Evolutionary conservation across 2,329 filamentous ascomycete genomes (phyloP), one percentile per base, ranked within the genome.

Genomic region (Cladosporium cucumerinum): DNA sequence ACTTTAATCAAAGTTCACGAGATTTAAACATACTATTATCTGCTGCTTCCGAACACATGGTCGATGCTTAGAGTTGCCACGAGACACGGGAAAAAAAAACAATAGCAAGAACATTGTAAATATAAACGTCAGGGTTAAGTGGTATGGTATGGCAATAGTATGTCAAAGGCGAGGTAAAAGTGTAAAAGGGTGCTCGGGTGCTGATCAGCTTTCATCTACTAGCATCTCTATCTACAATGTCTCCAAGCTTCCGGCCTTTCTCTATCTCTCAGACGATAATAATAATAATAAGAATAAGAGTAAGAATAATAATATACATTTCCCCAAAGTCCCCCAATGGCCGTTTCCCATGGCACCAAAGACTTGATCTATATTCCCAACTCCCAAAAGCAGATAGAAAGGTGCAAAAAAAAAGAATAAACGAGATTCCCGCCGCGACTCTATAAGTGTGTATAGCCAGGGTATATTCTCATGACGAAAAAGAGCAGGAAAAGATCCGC

Each of bases 401-500:
- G 4, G 43, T 16, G 48, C 16, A 52, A 28, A 25, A 32, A 21
- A 23, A 4, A 36, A 34, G 7, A 36, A 34, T 6, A 18, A 16
- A 26, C 26, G 18, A 32, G 48, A 21, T 57, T 39, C 32, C 54
- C 23, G 16, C 30, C 54, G 54, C 30, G 32, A 57, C 30, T 57
- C 54, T 57, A 39, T 57, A 39, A 32, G 23, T 28, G 48, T 51
- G 48, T 25, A 14, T 26, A 51, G 48, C 48, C 48, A 16, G 54
- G 54, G 54, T 34, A 39, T 57, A 57, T 57, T 54, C 60, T 62
- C 60, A 51, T 2, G 3, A 14, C 30, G 55, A 25, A 52, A 18
- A 39, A 11, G 32, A 5, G 43, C 6, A 48, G 51, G 18, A 34
- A 34, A 21, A 25, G 4, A 23, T 43, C 28, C 60, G 60, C 60